phyloP scores from a whole-genome alignment of 2,329 filamentous ascomycete species.

The Bimuria novae-zelandiae region DNA sequence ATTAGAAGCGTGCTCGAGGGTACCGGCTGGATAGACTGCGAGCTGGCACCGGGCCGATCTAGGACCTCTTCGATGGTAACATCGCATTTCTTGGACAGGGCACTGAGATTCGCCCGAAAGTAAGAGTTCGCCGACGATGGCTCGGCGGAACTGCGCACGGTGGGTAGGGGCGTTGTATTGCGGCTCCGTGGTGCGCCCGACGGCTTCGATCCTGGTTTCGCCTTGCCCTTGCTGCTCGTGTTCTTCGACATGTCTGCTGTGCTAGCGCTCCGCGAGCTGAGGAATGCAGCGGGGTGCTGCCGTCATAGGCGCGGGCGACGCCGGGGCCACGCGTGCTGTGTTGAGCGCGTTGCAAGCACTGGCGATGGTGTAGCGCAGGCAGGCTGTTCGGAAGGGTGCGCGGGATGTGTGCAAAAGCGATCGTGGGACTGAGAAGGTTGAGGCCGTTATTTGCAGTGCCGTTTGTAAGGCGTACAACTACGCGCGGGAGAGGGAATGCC shows the following conservation, averaged over 20 bases:
- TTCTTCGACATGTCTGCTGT: conserved; percentile 22
- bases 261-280: too few relatives aligned
- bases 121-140: conserved; percentile 57
- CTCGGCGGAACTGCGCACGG: conserved; percentile 54
- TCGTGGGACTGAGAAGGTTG: too few relatives aligned
- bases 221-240: conserved; percentile 56
- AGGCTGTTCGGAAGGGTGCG: too few relatives aligned
- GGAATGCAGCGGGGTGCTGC: conserved; percentile 12
- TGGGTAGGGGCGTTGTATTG: conserved; percentile 74
- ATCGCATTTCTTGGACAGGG: conserved; percentile 62
- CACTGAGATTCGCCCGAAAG: conserved; percentile 62
- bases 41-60: conserved; percentile 62
- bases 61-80: conserved; percentile 72
- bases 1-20: conserved; percentile 67
- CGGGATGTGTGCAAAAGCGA: too few relatives aligned
- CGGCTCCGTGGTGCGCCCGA: conserved; percentile 60
- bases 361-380: background rate
- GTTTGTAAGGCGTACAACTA: too few relatives aligned
- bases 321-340: background rate
- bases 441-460: too few relatives aligned
- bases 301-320: conserved; percentile 2
- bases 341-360: background rate
- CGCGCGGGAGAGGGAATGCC: too few relatives aligned
- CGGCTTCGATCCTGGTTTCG: conserved; percentile 47
- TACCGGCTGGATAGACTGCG: conserved; percentile 50